Evolutionary conservation across 805 yeast genomes (phyloP).

Genomic region (Lipomyces orientalis): DNA sequence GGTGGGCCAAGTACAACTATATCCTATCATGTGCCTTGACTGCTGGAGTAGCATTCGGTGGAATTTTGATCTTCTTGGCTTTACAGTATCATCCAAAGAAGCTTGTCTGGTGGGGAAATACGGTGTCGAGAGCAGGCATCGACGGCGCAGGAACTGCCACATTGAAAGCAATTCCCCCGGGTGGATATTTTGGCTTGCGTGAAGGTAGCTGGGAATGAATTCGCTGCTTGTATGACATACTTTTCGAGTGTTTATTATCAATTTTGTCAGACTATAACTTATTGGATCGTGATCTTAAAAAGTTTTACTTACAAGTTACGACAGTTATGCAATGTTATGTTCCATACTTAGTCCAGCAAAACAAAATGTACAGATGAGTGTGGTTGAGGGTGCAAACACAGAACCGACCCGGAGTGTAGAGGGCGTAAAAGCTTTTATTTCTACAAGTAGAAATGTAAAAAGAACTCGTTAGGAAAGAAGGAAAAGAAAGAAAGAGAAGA

Average conservation of each 20-base stretch:
- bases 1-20: constrained; percentile 81
- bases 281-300: no score
- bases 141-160: constrained; percentile 22
- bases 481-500: no score
- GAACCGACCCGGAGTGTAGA: no score
- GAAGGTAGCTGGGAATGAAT: constrained; percentile 21
- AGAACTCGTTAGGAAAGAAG: no score
- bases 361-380: no score
- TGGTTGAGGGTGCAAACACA: no score
- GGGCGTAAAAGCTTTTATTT: not conserved
- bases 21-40: constrained; percentile 68
- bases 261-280: no score
- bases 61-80: constrained; percentile 61
- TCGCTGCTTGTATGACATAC: no score
- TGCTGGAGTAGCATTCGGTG: constrained; percentile 68
- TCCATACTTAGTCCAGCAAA: no score
- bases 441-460: not conserved
- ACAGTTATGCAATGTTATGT: no score
- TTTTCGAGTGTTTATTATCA: no score
- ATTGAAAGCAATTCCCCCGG: constrained; percentile 8
- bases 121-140: constrained; percentile 28
- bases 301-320: no score
- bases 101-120: constrained; percentile 71
- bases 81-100: constrained; percentile 50
- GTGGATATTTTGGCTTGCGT: constrained; percentile 22